Base-by-base conservation (phyloP, 2,329 filamentous ascomycete genomes). In the Zalaria obscura region DNA sequence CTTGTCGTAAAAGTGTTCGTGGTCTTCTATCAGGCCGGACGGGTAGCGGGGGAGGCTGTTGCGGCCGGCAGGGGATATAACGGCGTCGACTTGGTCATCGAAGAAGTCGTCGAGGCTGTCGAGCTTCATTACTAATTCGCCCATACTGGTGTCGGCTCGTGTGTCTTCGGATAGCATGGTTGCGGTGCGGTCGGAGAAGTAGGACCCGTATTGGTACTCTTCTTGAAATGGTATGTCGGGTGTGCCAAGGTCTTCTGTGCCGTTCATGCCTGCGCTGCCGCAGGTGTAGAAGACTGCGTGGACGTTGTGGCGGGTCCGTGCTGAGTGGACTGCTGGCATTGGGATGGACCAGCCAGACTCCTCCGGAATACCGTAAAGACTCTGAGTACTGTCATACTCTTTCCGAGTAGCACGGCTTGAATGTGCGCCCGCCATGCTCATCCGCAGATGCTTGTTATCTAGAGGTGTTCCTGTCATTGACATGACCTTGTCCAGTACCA, bases 261-360 rank as follows among this genome's bases (percentile, higher is more conserved):
- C 58, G 9, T 55, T 49, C 18, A 59, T 53, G 36, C 64, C 61
- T 8, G 58, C 52, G 27, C 61, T 60, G 3, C 53, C 49, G 55
- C 88, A 95, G 48, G 88, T 93, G 61, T 94, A 94, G 61, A 95
- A 96, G 1, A 91, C 88, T 0, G 88, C 86, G 58, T 96, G 89
- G 2, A 98, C 91, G 52, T 98, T 98, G 44, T 80, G 76, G 43
- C 91, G 75, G 3, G 91, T 96, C 29, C 79, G 76, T 41, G 82
- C 80, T 1, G 88, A 91, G 64, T 94, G 89, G 42, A 83, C 81
- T 1, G 89, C 89, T 10, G 91, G 91, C 57, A 93, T 77, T 0
- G 91, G 89, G 36, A 98, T 86, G 0, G 91, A 91, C 91, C 91
- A 98, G 2, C 91, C 91, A 10, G 85, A 91, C 25, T 87, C 80